Evolutionary conservation across 78 protist genomes (phyloP).

Genomic region (Dictyostelium purpureum): DNA sequence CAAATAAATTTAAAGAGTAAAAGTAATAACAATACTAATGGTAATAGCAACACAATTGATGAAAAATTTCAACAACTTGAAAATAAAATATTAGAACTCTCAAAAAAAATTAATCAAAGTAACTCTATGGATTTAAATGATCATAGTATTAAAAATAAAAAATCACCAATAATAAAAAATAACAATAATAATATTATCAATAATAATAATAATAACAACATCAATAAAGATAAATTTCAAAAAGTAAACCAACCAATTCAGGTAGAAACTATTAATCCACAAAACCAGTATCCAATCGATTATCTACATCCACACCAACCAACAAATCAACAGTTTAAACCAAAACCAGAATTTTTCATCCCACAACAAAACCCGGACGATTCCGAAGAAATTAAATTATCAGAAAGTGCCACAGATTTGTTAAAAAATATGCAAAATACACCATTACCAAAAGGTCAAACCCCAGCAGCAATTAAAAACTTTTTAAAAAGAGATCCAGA

Average conservation of each 20-base stretch:
- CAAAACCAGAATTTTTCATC: not conserved
- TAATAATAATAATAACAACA: not conserved
- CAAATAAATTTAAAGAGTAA: not conserved
- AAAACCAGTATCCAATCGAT: too few relatives aligned
- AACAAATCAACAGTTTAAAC: too few relatives aligned
- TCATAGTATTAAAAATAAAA: not conserved
- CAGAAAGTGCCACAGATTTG: not conserved
- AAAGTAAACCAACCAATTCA: too few relatives aligned
- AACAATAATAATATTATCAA: not conserved
- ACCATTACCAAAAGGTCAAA: slow-evolving; percentile 1
- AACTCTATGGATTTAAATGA: not conserved
- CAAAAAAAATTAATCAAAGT: not conserved
- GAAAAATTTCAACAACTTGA: not conserved
- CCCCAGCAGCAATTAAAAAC: slow-evolving; percentile 36
- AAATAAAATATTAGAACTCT: not conserved
- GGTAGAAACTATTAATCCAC: too few relatives aligned
- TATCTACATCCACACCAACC: too few relatives aligned
- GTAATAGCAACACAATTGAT: not conserved
- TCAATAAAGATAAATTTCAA: too few relatives aligned
- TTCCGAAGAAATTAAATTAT: not conserved
- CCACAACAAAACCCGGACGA: not conserved
- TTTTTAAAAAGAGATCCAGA: slow-evolving; percentile 7
- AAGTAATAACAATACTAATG: not conserved
- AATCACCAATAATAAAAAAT: not conserved
- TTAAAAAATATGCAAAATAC: slow-evolving; percentile 1